These are phyloP conservation scores for Xylaria grammica DNA, from an alignment of 495 filamentous ascomycete genomes.

Conservation along the genomic window DNA sequence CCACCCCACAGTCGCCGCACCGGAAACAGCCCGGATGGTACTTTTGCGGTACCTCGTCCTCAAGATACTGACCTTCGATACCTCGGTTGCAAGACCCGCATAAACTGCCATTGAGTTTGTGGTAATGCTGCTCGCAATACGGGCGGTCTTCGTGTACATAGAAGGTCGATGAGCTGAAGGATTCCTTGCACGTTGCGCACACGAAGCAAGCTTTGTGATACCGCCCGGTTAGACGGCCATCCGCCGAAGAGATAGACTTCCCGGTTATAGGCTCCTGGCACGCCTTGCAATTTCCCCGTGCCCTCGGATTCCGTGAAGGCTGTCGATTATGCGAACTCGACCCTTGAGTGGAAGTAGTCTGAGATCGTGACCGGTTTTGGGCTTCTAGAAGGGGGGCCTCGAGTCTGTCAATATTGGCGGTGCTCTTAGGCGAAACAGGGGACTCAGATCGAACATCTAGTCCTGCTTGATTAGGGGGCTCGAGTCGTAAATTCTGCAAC, in stretches of 20 bases:
- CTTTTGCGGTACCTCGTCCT: conserved; percentile 76
- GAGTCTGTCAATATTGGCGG: conserved; percentile 18
- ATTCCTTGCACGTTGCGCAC: conserved; percentile 79
- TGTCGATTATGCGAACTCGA: conserved; percentile 34
- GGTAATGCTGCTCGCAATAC: conserved; percentile 92
- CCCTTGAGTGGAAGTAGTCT: conserved; percentile 24
- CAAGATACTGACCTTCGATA: conserved; percentile 95
- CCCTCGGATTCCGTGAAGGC: conserved; percentile 27
- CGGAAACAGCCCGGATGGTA: conserved; percentile 88
- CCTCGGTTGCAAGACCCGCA: conserved; percentile 80
- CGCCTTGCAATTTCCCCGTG: conserved; percentile 81
- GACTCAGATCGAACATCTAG: conserved; percentile 22
- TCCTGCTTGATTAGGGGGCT: conserved; percentile 31
- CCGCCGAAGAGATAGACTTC: conserved; percentile 91
- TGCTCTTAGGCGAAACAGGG: conserved; percentile 17
- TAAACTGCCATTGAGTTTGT: conserved; percentile 84
- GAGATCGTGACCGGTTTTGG: conserved; percentile 19
- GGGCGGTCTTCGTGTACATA: conserved; percentile 88
- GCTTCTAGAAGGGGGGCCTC: conserved; percentile 35
- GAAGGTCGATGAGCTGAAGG: conserved; percentile 88
- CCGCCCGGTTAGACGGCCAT: conserved; percentile 88
- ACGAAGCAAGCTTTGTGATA: conserved; percentile 96
- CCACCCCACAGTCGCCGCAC: conserved; percentile 67
- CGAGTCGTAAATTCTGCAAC: conserved; percentile 41
- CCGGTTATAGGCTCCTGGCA: conserved; percentile 81